phyloP scores from a whole-genome alignment of 2,329 filamentous ascomycete genomes.

The Fusarium nanum region DNA sequence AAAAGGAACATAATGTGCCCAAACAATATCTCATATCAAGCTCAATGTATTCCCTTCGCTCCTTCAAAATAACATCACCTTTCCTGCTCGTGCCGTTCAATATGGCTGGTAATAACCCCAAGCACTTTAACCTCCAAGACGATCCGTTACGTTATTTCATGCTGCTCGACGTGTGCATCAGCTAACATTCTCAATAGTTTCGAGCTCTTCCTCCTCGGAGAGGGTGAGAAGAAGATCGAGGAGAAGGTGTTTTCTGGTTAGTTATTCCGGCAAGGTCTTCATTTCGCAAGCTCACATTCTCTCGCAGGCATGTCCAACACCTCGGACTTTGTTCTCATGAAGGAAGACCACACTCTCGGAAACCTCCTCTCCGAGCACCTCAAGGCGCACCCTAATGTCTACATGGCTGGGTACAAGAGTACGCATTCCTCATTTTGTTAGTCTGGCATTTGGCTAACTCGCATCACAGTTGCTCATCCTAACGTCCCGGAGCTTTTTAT shows the following conservation, averaged over 20 bases:
- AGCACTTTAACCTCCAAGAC: constrained; percentile 55
- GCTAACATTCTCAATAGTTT: constrained; percentile 69
- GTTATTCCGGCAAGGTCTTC: constrained; percentile 47
- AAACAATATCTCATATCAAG: not conserved
- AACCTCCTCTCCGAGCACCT: constrained; percentile 90
- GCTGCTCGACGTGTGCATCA: not conserved
- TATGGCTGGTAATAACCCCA: constrained; percentile 54
- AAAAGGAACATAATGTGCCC: not conserved
- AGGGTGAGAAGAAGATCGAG: constrained; percentile 93
- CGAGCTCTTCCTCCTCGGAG: constrained; percentile 88
- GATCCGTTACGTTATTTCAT: constrained; percentile 49
- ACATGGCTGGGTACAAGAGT: constrained; percentile 94
- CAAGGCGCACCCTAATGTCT: constrained; percentile 83
- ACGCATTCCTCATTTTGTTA: constrained; percentile 43
- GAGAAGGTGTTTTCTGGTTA: constrained; percentile 89
- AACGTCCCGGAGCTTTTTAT: constrained; percentile 73
- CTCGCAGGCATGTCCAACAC: constrained; percentile 83
- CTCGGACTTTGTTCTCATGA: constrained; percentile 94
- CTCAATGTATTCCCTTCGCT: not conserved
- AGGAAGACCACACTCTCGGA: constrained; percentile 95
- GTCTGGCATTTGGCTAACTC: constrained; percentile 11
- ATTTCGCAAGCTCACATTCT: constrained; percentile 4
- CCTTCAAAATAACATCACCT: not conserved
- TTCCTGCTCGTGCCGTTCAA: constrained; percentile 3
- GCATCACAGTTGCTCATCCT: constrained; percentile 62